Conservation (phyloP, 768 basidiomycete species). For the Saitozyma sp. region DNA sequence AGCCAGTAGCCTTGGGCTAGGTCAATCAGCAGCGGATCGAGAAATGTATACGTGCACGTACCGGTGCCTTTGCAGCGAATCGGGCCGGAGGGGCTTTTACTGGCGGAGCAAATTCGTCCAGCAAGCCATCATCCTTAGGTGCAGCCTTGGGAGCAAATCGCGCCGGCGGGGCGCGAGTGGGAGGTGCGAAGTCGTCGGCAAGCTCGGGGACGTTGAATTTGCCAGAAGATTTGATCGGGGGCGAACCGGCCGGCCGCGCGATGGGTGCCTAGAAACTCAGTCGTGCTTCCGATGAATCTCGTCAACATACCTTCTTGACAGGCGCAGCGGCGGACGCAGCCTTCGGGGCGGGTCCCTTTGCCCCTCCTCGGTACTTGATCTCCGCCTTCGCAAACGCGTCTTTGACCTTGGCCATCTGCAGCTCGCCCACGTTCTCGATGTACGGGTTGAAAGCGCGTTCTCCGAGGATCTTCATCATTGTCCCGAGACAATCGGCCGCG, state of each 20-base stretch:
- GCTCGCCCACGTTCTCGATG: slow-evolving; percentile 79
- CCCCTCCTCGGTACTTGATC: slow-evolving; percentile 80
- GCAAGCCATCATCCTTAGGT: slow-evolving; percentile 21
- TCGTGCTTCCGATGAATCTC: background rate
- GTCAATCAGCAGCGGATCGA: background rate
- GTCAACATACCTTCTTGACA: slow-evolving; percentile 29
- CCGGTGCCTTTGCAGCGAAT: slow-evolving; percentile 27
- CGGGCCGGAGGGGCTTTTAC: slow-evolving; percentile 37
- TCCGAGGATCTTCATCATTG: slow-evolving; percentile 94
- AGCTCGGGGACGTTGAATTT: slow-evolving; percentile 34
- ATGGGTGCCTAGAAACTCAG: slow-evolving; percentile 7
- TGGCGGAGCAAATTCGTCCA: slow-evolving; percentile 51
- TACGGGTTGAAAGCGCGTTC: slow-evolving; percentile 85
- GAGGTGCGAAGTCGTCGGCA: slow-evolving; percentile 49
- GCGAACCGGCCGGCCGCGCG: slow-evolving; percentile 16
- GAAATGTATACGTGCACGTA: background rate
- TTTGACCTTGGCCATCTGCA: slow-evolving; percentile 87
- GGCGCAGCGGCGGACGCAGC: slow-evolving; percentile 16
- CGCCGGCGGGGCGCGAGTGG: slow-evolving; percentile 34
- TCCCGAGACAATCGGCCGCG: slow-evolving; percentile 83
- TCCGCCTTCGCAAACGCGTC: slow-evolving; percentile 88
- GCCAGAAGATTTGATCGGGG: slow-evolving; percentile 35
- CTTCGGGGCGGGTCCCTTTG: slow-evolving; percentile 22
- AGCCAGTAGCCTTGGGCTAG: background rate
- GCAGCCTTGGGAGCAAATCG: slow-evolving; percentile 31